Conservation (phyloP, 2,329 filamentous ascomycete species). For the Capronia americana region DNA sequence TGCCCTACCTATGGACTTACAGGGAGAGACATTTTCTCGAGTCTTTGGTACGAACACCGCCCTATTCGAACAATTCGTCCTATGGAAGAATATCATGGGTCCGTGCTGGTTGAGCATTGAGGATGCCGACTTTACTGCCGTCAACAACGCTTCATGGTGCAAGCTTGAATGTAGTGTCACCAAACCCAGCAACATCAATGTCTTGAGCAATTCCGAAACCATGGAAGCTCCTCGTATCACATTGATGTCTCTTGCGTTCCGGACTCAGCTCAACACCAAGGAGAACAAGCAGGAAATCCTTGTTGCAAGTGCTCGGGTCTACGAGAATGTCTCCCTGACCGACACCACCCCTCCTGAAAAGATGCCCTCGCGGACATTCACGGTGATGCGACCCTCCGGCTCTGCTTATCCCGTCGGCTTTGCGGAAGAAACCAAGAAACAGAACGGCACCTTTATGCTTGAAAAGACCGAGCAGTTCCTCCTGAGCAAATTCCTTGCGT, state of each 20-base stretch:
- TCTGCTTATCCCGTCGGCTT: slow-evolving; percentile 84
- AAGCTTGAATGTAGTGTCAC: slow-evolving; percentile 87
- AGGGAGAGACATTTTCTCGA: slow-evolving; percentile 89
- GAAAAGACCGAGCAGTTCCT: slow-evolving; percentile 85
- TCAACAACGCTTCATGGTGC: slow-evolving; percentile 95
- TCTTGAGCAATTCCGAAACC: slow-evolving; percentile 77
- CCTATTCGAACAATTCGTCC: slow-evolving; percentile 95
- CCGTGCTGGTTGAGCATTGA: slow-evolving; percentile 96
- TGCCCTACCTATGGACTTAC: slow-evolving; percentile 70
- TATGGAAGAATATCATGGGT: slow-evolving; percentile 99
- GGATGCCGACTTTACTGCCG: slow-evolving; percentile 78
- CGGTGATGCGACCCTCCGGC: slow-evolving; percentile 81
- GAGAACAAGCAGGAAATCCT: slow-evolving; percentile 97
- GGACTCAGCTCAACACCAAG: slow-evolving; percentile 85
- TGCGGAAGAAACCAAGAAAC: slow-evolving; percentile 64
- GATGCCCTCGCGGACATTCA: slow-evolving; percentile 88
- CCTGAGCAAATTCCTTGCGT: slow-evolving; percentile 84
- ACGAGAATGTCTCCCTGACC: slow-evolving; percentile 84
- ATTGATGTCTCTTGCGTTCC: slow-evolving; percentile 91
- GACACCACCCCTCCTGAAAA: slow-evolving; percentile 90
- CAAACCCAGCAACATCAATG: slow-evolving; percentile 76
- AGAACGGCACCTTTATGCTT: slow-evolving; percentile 77
- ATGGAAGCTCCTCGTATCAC: slow-evolving; percentile 85
- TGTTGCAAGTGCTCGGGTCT: slow-evolving; percentile 87
- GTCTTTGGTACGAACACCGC: slow-evolving; percentile 93